These are phyloP conservation scores for Nemania sp. DNA, from an alignment of 2,329 filamentous ascomycete species.

Conservation along the genomic window DNA sequence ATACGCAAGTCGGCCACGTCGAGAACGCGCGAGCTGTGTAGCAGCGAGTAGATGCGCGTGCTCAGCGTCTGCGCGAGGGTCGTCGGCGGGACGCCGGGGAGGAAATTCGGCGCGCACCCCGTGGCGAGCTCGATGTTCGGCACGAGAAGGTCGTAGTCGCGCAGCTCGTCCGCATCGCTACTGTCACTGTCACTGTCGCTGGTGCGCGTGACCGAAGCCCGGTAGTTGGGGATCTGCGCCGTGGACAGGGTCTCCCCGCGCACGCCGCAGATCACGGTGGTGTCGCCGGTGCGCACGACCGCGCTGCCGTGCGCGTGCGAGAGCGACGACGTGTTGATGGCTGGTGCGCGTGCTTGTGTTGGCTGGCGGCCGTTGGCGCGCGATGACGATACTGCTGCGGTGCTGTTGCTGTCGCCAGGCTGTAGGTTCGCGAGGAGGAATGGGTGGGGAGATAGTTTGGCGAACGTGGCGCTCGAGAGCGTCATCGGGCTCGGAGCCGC, in stretches of 20 bases:
- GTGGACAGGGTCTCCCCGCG: constrained; percentile 81
- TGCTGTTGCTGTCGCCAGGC: constrained; percentile 52
- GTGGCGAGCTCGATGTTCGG: constrained; percentile 93
- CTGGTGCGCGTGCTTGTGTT: constrained; percentile 69
- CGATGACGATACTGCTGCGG: constrained; percentile 60
- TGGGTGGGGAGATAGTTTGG: constrained; percentile 84
- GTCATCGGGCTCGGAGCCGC: constrained; percentile 49
- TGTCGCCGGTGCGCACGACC: constrained; percentile 85
- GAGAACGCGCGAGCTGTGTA: constrained; percentile 72
- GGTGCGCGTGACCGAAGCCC: constrained; percentile 47
- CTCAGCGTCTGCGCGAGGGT: constrained; percentile 82
- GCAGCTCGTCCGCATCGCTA: constrained; percentile 53
- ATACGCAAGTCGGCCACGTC: constrained; percentile 72
- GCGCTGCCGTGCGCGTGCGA: constrained; percentile 90
- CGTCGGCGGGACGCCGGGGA: constrained; percentile 81
- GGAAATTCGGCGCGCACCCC: constrained; percentile 81
- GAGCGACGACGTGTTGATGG: constrained; percentile 79
- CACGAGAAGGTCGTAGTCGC: constrained; percentile 74
- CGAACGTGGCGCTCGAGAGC: constrained; percentile 70
- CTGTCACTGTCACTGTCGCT: constrained; percentile 38
- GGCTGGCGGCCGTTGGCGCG: constrained; percentile 82
- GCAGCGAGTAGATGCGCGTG: constrained; percentile 74
- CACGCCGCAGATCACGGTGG: constrained; percentile 91
- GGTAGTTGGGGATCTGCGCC: constrained; percentile 70
- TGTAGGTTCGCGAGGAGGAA: constrained; percentile 89